Conservation (phyloP, 768 basidiomycete species). For the Termitomyces sp. region DNA sequence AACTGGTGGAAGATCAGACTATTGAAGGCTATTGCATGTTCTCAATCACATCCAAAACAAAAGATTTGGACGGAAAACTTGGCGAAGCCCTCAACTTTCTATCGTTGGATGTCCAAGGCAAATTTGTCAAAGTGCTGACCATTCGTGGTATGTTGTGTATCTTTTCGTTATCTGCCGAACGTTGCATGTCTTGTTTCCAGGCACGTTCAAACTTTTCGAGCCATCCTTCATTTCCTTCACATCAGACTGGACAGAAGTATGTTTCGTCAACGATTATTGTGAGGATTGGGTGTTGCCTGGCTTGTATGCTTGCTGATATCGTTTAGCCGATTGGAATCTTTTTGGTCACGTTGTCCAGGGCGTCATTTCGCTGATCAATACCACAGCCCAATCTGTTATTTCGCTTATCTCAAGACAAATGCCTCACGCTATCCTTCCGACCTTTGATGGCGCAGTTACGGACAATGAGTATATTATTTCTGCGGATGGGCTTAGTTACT, state of each 20-base stretch:
- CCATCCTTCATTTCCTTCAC: slow-evolving; percentile 31
- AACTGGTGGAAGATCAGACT: slow-evolving; percentile 36
- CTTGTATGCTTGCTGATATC: neutral
- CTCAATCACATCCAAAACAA: slow-evolving; percentile 41
- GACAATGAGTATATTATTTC: slow-evolving; percentile 8
- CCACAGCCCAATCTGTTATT: slow-evolving; percentile 21
- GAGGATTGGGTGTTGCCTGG: slow-evolving; percentile 16
- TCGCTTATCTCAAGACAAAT: slow-evolving; percentile 22
- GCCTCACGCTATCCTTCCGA: slow-evolving; percentile 22
- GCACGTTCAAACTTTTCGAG: slow-evolving; percentile 37
- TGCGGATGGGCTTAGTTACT: neutral
- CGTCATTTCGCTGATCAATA: slow-evolving; percentile 34
- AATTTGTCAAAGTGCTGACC: slow-evolving; percentile 39
- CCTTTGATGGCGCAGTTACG: slow-evolving; percentile 22
- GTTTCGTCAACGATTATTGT: slow-evolving; percentile 39
- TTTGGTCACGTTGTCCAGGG: slow-evolving; percentile 40
- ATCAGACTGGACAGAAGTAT: slow-evolving; percentile 42
- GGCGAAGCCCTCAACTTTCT: slow-evolving; percentile 31
- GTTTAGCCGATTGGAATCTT: slow-evolving; percentile 51
- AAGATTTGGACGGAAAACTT: slow-evolving; percentile 57
- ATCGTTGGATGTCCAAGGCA: slow-evolving; percentile 52
- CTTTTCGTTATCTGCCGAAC: neutral
- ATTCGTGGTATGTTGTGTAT: slow-evolving; percentile 34
- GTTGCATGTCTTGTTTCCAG: slow-evolving; percentile 15
- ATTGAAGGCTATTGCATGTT: slow-evolving; percentile 39